Evolutionary conservation across 768 basidiomycete genomes (phyloP).

Genomic region (Termitomyces sp.): DNA sequence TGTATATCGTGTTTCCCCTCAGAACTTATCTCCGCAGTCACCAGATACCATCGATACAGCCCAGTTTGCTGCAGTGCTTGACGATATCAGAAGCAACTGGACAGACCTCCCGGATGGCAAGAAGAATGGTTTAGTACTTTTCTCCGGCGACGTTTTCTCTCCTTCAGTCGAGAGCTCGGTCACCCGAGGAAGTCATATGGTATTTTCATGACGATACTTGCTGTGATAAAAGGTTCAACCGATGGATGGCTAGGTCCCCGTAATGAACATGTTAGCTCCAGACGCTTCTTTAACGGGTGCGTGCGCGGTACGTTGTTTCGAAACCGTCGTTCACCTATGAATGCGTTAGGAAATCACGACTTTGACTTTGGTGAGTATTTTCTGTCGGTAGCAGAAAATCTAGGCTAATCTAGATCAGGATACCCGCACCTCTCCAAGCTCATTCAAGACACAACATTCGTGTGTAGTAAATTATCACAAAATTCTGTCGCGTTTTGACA

Average conservation of each 20-base stretch:
- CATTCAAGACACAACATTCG: slow-evolving; percentile 69
- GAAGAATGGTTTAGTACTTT: slow-evolving; percentile 72
- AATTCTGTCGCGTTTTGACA: background rate
- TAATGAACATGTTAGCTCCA: slow-evolving; percentile 76
- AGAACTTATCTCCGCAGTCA: slow-evolving; percentile 52
- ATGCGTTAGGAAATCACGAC: slow-evolving; percentile 75
- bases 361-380: slow-evolving; percentile 71
- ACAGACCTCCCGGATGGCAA: slow-evolving; percentile 35
- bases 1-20: slow-evolving; percentile 75
- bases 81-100: slow-evolving; percentile 60
- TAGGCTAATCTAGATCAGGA: slow-evolving; percentile 27
- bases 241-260: slow-evolving; percentile 55
- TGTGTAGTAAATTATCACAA: slow-evolving; percentile 27
- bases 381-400: background rate
- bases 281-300: slow-evolving; percentile 77
- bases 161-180: slow-evolving; percentile 85
- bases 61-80: slow-evolving; percentile 73
- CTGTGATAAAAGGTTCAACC: background rate
- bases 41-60: slow-evolving; percentile 77
- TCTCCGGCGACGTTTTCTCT: slow-evolving; percentile 87
- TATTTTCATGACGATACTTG: slow-evolving; percentile 17
- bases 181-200: slow-evolving; percentile 90
- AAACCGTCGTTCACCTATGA: background rate
- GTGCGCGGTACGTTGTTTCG: slow-evolving; percentile 18
- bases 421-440: slow-evolving; percentile 65